Percentiles rank a stretch among this genome's conserved stretches.
phyloP scores from a whole-genome alignment of 208 protist species.

The Novymonas esmeraldas region DNA sequence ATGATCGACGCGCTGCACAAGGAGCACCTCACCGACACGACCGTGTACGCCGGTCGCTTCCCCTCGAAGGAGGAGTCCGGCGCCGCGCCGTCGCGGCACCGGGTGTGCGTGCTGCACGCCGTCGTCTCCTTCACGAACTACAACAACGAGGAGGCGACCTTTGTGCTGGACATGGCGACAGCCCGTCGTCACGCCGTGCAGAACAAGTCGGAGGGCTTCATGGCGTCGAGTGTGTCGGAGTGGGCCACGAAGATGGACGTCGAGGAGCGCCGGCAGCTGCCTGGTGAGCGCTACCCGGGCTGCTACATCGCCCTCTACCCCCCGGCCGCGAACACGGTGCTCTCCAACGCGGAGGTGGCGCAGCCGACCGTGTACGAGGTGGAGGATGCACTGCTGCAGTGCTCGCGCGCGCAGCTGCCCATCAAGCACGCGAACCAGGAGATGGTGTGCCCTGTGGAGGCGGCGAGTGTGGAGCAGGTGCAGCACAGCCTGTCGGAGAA shows the following conservation, averaged over 20 bases:
- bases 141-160: slow-evolving; percentile 55
- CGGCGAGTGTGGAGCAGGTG: slow-evolving; percentile 63
- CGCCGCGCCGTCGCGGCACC: slow-evolving; percentile 40
- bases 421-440: slow-evolving; percentile 37
- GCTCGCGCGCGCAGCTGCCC: slow-evolving; percentile 63
- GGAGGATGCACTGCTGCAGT: slow-evolving; percentile 84
- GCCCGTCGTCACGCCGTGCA: slow-evolving; percentile 50
- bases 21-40: slow-evolving; percentile 50
- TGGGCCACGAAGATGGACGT: slow-evolving; percentile 75
- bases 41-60: slow-evolving; percentile 56
- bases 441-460: slow-evolving; percentile 49
- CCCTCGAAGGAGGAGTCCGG: slow-evolving; percentile 31
- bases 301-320: slow-evolving; percentile 85
- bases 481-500: slow-evolving; percentile 77
- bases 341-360: slow-evolving; percentile 39
- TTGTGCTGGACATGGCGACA: slow-evolving; percentile 85
- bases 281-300: slow-evolving; percentile 33
- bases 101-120: slow-evolving; percentile 59
- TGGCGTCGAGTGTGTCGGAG: slow-evolving; percentile 62
- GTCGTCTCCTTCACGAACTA: slow-evolving; percentile 40
- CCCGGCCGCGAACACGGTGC: slow-evolving; percentile 44
- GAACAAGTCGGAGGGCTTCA: slow-evolving; percentile 79
- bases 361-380: slow-evolving; percentile 51
- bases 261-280: slow-evolving; percentile 57
- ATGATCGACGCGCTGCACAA: slow-evolving; percentile 56